Percentiles rank a stretch among this genome's conserved stretches.
Conservation (phyloP, 148 eudicot genomes). For the Selenicereus undatus region DNA sequence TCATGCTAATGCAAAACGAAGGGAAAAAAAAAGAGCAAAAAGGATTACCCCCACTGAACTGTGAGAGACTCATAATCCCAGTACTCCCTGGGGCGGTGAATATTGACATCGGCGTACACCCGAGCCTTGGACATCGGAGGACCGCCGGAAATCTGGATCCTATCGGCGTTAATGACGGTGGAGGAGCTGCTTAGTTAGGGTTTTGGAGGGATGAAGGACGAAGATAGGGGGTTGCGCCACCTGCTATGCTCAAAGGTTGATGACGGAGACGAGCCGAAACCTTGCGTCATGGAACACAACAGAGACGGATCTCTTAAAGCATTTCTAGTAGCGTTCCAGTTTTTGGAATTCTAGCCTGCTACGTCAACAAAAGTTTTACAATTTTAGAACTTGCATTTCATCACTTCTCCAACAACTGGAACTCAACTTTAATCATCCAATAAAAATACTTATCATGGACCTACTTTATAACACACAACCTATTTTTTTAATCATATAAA, state of each 20-base stretch:
- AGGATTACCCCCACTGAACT: constrained; percentile 71
- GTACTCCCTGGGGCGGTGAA: constrained; percentile 62
- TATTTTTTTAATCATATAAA: too few species aligned
- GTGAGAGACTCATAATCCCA: constrained; percentile 74
- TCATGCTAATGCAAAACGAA: neutral
- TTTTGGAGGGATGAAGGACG: neutral
- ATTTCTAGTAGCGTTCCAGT: too few species aligned
- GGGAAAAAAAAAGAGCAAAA: neutral
- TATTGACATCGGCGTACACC: constrained; percentile 68
- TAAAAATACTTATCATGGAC: too few species aligned
- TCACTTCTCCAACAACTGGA: too few species aligned
- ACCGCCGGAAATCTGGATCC: constrained; percentile 22
- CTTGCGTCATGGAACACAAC: constrained; percentile 9
- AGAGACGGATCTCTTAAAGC: too few species aligned
- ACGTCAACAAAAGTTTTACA: too few species aligned
- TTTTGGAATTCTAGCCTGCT: too few species aligned
- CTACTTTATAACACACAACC: too few species aligned
- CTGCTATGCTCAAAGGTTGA: constrained; percentile 11
- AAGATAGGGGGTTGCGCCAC: constrained; percentile 23
- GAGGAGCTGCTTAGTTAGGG: constrained; percentile 8
- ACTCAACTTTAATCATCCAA: too few species aligned
- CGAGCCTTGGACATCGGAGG: constrained; percentile 61
- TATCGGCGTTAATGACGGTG: constrained; percentile 13
- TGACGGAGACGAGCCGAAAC: neutral
- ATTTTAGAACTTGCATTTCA: too few species aligned